These are phyloP conservation scores for Globisporangium nagaii DNA, from an alignment of 352 stramenopile genomes.

Conservation along the genomic window DNA sequence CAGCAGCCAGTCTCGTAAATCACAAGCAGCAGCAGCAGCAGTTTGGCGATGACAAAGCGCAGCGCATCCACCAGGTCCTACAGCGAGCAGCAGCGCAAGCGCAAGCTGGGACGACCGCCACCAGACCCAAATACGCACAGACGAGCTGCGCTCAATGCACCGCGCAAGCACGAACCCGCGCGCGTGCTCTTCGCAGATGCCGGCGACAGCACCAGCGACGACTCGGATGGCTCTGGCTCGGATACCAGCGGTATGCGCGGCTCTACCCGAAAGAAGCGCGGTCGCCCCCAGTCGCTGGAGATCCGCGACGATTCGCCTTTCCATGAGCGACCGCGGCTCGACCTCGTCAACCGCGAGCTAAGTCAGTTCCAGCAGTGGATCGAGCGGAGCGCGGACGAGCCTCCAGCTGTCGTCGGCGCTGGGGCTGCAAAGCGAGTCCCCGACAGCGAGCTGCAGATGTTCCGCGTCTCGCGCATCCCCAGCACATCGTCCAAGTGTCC, in stretches of 20 bases:
- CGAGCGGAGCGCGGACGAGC: slow-evolving; percentile 21
- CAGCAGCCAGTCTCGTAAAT: no score
- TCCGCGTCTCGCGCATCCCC: slow-evolving; percentile 20
- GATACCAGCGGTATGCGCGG: no score
- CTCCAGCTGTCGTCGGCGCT: slow-evolving; percentile 29
- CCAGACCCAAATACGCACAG: no score
- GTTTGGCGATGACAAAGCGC: no score
- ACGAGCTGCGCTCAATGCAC: background rate
- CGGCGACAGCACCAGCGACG: background rate
- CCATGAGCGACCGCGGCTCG: background rate
- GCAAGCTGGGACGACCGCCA: no score
- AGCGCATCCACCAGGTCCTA: background rate
- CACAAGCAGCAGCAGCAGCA: no score
- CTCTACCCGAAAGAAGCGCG: background rate
- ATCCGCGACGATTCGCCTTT: background rate
- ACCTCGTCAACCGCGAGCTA: slow-evolving; percentile 13
- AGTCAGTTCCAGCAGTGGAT: slow-evolving; percentile 46
- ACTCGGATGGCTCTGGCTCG: no score
- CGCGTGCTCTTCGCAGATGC: background rate
- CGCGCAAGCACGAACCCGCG: background rate
- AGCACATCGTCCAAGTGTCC: slow-evolving; percentile 1
- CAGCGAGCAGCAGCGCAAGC: background rate
- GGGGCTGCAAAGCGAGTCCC: slow-evolving; percentile 33
- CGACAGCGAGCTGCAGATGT: slow-evolving; percentile 51
- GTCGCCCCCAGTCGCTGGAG: background rate